Evolutionary conservation across 106 monocot genomes (phyloP), one percentile per base, ranked within the genome.

Genomic region (Amphibolis antarctica): DNA sequence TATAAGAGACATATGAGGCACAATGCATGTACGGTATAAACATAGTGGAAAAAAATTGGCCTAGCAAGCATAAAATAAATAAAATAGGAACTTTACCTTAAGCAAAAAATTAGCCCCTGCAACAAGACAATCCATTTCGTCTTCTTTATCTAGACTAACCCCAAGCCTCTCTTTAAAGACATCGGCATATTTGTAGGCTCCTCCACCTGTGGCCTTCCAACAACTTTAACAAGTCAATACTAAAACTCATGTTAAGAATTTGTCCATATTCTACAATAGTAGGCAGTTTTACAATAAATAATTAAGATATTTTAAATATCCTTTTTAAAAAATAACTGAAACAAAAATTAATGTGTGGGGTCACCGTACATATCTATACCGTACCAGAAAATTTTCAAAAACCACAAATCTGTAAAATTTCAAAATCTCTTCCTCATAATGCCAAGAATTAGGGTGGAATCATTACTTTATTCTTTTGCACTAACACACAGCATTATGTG

Each of bases 91-190:
- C 50, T 71, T 64, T 20, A 96, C 94, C 82, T 90, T 89, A 17
- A 96, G 89, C 78, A 96, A 86, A 75, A 96, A 96, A 79, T 89
- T 96, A 36, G 86, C 94, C 71, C 94, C 94, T 75, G 86, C 72
- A 31, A 96, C 94, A 71, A 96, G 89, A 71, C 94, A 86, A 71
- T 72, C 78, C 94, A 96, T 89, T 80, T 96, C 94, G 77, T 96
- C 94, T 74, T 90, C 86, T 74, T 96, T 96, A 44, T 96, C 94
- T 58, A 96, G 79, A 67, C 86, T 84, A 74, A 96, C 67, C 21
- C 94, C 94, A 53, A 96, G 82, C 54, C 77, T 80, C 71, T 89
- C 94, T 70, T 76, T 86, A 44, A 96, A 90, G 47, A 82, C 64
- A 86, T 96, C 94, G 46, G 94, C 86, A 76, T 69, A 96, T 67